Evolutionary conservation across 1,284 basidiomycete species (phyloP).

Genomic region (Mycena citricolor): DNA sequence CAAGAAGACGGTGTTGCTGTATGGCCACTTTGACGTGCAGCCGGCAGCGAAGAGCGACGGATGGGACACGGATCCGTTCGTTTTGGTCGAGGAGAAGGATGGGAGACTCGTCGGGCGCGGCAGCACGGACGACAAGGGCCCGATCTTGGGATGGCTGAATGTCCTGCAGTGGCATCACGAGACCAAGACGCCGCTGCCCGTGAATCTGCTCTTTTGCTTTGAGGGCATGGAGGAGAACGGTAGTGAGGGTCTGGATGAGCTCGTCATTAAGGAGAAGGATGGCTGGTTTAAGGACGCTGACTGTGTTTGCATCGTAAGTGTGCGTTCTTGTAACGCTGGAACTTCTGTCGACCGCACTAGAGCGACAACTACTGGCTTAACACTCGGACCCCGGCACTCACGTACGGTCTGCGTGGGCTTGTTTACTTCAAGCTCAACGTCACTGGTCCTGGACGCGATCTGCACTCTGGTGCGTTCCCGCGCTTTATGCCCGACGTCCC

Average conservation of each 20-base stretch:
- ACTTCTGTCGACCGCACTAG: constrained; percentile 33
- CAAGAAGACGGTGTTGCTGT: constrained; percentile 92
- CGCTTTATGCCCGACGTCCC: not conserved
- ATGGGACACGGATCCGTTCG: constrained; percentile 92
- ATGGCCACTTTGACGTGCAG: constrained; percentile 90
- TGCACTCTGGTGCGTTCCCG: constrained; percentile 79
- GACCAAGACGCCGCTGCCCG: constrained; percentile 79
- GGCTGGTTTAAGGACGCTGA: constrained; percentile 91
- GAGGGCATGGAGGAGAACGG: constrained; percentile 99
- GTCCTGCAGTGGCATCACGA: constrained; percentile 86
- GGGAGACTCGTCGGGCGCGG: constrained; percentile 87
- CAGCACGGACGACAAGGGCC: constrained; percentile 92
- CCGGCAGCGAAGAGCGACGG: constrained; percentile 81
- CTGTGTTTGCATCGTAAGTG: constrained; percentile 89
- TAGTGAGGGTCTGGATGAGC: constrained; percentile 89
- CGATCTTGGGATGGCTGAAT: constrained; percentile 93
- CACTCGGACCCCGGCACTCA: constrained; percentile 72
- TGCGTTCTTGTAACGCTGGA: not conserved
- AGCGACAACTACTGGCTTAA: constrained; percentile 91
- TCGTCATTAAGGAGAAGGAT: constrained; percentile 79
- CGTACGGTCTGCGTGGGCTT: constrained; percentile 84
- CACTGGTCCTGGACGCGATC: constrained; percentile 83
- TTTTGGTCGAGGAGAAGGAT: constrained; percentile 66
- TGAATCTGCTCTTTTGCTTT: constrained; percentile 94
- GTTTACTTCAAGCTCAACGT: constrained; percentile 87